Percentiles rank a stretch among this genome's conserved stretches.
phyloP scores from a whole-genome alignment of 495 filamentous ascomycete species.

The Penicillium verhagenii region DNA sequence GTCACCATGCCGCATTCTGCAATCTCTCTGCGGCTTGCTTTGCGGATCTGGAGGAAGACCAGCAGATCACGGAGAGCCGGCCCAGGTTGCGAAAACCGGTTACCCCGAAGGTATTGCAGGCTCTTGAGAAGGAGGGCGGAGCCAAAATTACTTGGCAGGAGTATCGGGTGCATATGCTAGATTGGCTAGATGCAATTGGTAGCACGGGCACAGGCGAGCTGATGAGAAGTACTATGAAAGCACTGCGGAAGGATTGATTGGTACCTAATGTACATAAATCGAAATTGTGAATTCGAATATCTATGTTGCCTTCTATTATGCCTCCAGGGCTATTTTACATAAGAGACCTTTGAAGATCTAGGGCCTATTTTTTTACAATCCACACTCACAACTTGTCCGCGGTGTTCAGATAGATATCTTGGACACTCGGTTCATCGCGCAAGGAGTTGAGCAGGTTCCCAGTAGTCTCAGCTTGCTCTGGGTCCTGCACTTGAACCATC shows the following conservation, averaged over 20 bases:
- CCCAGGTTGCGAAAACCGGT: conserved; percentile 73
- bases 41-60: conserved; percentile 59
- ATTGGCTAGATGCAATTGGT: conserved; percentile 64
- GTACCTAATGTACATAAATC: neutral
- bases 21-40: conserved; percentile 67
- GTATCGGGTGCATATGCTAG: conserved; percentile 72
- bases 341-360: neutral
- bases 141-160: conserved; percentile 67
- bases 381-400: conserved; percentile 24
- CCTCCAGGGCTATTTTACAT: neutral
- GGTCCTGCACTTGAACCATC: conserved; percentile 54
- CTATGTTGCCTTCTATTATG: neutral
- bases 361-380: neutral
- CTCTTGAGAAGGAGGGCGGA: conserved; percentile 67
- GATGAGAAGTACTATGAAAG: conserved; percentile 85
- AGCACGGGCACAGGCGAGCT: conserved; percentile 66
- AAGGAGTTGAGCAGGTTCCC: conserved; percentile 43
- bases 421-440: conserved; percentile 61
- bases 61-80: conserved; percentile 46
- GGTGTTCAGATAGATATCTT: conserved; percentile 67
- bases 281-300: too few relatives aligned
- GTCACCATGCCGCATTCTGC: conserved; percentile 64
- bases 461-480: conserved; percentile 53
- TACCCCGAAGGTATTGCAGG: conserved; percentile 61
- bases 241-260: conserved; percentile 44